Conservation (phyloP, 2,329 filamentous ascomycete species). For the Xylariaceae sp. region DNA sequence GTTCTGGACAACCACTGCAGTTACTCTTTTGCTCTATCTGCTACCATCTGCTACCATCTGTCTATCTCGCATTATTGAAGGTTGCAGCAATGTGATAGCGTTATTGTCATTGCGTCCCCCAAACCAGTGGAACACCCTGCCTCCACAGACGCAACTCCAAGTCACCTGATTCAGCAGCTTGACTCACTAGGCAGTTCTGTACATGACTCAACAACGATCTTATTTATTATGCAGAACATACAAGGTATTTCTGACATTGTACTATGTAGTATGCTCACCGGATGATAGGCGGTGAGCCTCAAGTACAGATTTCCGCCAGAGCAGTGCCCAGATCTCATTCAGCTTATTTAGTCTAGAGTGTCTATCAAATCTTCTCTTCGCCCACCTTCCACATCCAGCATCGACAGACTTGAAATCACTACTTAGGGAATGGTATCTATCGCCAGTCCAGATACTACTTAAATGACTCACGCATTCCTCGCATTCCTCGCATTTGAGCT, state of each 20-base stretch:
- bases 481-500: conserved; percentile 4
- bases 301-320: conserved; percentile 1
- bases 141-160: background rate
- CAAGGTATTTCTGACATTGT: background rate
- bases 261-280: background rate
- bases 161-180: conserved; percentile 10
- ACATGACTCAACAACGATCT: background rate
- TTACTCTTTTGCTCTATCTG: too few relatives aligned
- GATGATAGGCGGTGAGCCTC: conserved; percentile 22
- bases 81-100: too few relatives aligned
- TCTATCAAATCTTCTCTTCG: conserved; percentile 1
- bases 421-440: background rate
- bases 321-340: background rate
- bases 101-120: too few relatives aligned
- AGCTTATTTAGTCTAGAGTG: conserved; percentile 6
- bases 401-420: background rate
- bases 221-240: background rate
- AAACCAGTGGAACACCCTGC: background rate
- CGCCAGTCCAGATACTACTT: too few relatives aligned
- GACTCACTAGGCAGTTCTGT: conserved; percentile 7
- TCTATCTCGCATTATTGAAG: too few relatives aligned
- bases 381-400: conserved; percentile 22
- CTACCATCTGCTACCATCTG: too few relatives aligned
- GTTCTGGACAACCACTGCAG: too few relatives aligned
- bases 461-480: background rate